phyloP scores from a whole-genome alignment of 345 rosid genomes.

The Salix arbutifolia region DNA sequence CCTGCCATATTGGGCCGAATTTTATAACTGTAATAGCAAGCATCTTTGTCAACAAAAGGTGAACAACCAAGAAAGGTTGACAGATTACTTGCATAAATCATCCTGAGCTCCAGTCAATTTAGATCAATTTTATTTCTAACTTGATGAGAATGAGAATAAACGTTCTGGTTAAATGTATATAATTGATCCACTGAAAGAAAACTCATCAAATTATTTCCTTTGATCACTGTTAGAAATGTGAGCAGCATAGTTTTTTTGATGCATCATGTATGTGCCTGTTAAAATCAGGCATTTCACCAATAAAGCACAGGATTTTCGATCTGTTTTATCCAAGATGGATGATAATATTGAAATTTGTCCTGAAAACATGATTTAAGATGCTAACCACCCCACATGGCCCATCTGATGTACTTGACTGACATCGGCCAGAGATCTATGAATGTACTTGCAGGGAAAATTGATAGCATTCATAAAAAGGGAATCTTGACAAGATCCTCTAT shows the following conservation, averaged over 20 bases:
- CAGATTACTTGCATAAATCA: no score
- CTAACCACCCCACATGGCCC: not conserved
- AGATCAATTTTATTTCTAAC: no score
- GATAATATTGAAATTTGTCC: not conserved
- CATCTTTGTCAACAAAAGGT: no score
- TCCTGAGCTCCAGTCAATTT: no score
- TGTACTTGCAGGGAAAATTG: not conserved
- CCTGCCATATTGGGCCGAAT: no score
- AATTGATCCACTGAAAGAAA: no score
- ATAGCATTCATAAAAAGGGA: not conserved
- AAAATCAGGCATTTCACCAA: not conserved
- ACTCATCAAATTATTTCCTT: no score
- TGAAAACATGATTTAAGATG: not conserved
- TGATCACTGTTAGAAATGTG: no score
- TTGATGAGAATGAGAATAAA: no score
- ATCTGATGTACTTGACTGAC: not conserved
- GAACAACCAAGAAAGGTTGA: no score
- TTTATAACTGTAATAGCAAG: no score
- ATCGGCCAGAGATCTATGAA: not conserved
- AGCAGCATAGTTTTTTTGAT: not conserved
- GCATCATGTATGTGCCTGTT: not conserved
- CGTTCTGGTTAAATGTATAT: no score
- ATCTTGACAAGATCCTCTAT: not conserved
- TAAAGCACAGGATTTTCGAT: not conserved
- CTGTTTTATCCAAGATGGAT: not conserved